phyloP scores from a whole-genome alignment of 2,329 filamentous ascomycete species.

The Claviceps pazoutovae region DNA sequence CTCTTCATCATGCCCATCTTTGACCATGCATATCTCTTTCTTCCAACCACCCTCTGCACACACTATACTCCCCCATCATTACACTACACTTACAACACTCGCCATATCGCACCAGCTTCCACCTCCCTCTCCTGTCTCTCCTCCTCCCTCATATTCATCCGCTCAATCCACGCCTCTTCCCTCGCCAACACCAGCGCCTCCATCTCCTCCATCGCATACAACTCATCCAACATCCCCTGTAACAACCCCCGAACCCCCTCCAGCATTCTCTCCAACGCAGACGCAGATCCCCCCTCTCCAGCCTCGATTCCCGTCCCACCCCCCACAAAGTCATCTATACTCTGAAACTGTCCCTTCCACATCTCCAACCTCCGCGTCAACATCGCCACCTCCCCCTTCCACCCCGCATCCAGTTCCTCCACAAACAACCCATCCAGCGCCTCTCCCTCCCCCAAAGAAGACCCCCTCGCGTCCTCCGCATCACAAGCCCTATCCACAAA shows the following conservation, averaged over 20 bases:
- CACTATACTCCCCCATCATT: too few species aligned
- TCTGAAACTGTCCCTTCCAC: slow-evolving; percentile 34
- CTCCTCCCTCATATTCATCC: slow-evolving; percentile 32
- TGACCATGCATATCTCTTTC: too few species aligned
- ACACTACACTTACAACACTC: slow-evolving; percentile 16
- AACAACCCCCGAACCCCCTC: slow-evolving; percentile 34
- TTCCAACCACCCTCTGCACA: too few species aligned
- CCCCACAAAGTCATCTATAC: slow-evolving; percentile 20
- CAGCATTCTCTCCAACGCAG: slow-evolving; percentile 34
- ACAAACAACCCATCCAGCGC: slow-evolving; percentile 31
- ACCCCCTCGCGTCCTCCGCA: slow-evolving; percentile 30
- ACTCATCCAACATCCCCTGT: slow-evolving; percentile 46
- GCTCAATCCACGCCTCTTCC: slow-evolving; percentile 46
- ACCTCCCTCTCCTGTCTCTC: slow-evolving; percentile 21
- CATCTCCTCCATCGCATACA: slow-evolving; percentile 47
- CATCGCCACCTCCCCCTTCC: slow-evolving; percentile 43
- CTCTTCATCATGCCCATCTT: too few species aligned
- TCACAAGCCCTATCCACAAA: slow-evolving; percentile 38
- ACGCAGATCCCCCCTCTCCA: slow-evolving; percentile 3
- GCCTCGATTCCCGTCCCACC: slow-evolving; percentile 10
- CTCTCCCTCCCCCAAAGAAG: slow-evolving; percentile 19
- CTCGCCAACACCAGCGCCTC: slow-evolving; percentile 40
- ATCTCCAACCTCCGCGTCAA: slow-evolving; percentile 40
- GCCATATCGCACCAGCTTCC: slow-evolving; percentile 35
- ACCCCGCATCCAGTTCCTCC: slow-evolving; percentile 38